These are phyloP conservation scores for Ogataea ganodermae DNA, from an alignment of 805 yeast species.

Conservation along the genomic window DNA sequence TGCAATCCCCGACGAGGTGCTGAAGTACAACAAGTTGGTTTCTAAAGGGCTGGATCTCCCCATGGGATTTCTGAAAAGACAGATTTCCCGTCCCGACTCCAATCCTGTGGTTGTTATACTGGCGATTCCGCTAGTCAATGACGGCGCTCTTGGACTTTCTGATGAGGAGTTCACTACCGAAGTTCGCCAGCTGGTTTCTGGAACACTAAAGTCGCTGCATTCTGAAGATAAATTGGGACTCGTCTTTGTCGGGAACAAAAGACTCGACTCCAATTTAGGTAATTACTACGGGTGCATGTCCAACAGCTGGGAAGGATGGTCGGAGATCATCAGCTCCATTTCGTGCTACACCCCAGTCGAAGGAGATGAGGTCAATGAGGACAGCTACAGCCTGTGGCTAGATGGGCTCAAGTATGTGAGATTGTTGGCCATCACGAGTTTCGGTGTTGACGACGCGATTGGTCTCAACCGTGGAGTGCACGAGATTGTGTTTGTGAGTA, in stretches of 20 bases:
- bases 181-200: constrained; percentile 15
- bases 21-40: constrained; percentile 39
- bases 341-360: constrained; percentile 21
- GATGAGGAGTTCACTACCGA: constrained; percentile 24
- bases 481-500: constrained; percentile 27
- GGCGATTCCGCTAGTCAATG: constrained; percentile 28
- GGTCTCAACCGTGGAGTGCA: constrained; percentile 12
- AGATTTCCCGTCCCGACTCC: constrained; percentile 43
- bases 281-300: constrained; percentile 35
- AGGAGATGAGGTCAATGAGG: constrained; percentile 13
- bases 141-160: constrained; percentile 20
- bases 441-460: constrained; percentile 11
- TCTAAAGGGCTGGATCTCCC: constrained; percentile 46
- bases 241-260: constrained; percentile 29
- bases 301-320: constrained; percentile 35
- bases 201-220: constrained; percentile 17
- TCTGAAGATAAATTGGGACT: constrained; percentile 31
- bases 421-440: constrained; percentile 23
- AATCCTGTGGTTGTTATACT: constrained; percentile 28
- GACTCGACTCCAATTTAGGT: constrained; percentile 22
- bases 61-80: constrained; percentile 36
- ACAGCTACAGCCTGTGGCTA: constrained; percentile 21
- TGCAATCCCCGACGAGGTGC: constrained; percentile 42
- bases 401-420: constrained; percentile 27
- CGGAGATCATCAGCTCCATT: constrained; percentile 23